A percentile compares a stretch with the other conserved stretches of the same genome.
Conservation (phyloP, 2,329 filamentous ascomycete species). For the Monilinia aucupariae region DNA sequence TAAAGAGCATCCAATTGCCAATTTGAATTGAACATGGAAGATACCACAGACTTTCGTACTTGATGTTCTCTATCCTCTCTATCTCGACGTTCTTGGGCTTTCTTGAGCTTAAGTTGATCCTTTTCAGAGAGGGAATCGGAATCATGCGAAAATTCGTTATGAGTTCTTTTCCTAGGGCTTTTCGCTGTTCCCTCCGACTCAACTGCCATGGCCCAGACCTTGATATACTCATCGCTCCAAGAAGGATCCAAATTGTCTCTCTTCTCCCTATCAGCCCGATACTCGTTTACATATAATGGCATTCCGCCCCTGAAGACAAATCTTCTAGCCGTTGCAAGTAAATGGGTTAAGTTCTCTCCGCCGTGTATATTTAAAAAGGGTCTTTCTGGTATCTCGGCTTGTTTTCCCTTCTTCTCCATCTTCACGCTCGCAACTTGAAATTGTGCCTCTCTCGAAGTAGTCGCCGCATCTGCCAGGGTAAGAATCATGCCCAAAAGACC, state of each 20-base stretch:
- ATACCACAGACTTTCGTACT: slow-evolving; percentile 58
- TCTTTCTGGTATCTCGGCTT: slow-evolving; percentile 29
- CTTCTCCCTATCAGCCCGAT: slow-evolving; percentile 33
- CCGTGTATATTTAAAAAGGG: slow-evolving; percentile 64
- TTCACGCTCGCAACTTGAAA: slow-evolving; percentile 25
- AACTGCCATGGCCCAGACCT: slow-evolving; percentile 77
- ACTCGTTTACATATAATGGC: slow-evolving; percentile 66
- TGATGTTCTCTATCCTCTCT: slow-evolving; percentile 41
- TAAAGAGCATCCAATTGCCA: slow-evolving; percentile 68
- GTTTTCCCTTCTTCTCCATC: slow-evolving; percentile 22
- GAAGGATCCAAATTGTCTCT: slow-evolving; percentile 49
- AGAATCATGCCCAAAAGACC: slow-evolving; percentile 82
- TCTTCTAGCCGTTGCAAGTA: slow-evolving; percentile 72
- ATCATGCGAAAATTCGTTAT: slow-evolving; percentile 43
- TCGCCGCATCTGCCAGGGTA: slow-evolving; percentile 67
- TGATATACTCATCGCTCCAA: slow-evolving; percentile 70
- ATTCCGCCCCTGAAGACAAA: slow-evolving; percentile 85
- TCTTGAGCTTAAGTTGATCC: background rate
- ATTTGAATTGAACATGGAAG: slow-evolving; percentile 70
- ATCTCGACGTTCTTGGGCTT: slow-evolving; percentile 31
- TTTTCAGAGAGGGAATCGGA: slow-evolving; percentile 26
- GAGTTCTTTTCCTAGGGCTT: slow-evolving; percentile 42
- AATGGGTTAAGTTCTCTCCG: slow-evolving; percentile 71
- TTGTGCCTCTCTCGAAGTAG: slow-evolving; percentile 41
- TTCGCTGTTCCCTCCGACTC: slow-evolving; percentile 31